These are phyloP conservation scores for Tulasnella calospora DNA, from an alignment of 768 basidiomycete genomes.

Conservation along the genomic window DNA sequence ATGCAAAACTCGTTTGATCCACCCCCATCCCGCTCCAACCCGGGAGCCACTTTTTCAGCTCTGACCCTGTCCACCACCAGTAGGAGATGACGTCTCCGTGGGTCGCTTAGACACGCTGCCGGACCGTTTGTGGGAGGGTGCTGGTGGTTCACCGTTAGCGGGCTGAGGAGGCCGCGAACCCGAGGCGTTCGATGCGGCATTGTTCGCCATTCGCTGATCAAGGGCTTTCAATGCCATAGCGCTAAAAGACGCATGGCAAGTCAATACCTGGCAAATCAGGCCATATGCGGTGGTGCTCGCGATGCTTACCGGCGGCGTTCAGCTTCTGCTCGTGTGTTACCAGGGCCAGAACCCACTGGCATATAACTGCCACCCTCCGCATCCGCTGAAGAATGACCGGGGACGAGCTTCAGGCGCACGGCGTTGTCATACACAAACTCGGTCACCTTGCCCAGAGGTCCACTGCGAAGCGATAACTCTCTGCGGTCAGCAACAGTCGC, in stretches of 20 bases:
- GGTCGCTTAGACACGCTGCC: background rate
- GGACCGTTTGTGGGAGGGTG: background rate
- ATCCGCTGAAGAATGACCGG: conserved; percentile 52
- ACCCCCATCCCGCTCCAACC: background rate
- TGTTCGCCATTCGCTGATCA: conserved; percentile 66
- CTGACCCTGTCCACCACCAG: background rate
- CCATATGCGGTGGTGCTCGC: background rate
- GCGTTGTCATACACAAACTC: conserved; percentile 60
- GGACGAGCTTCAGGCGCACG: conserved; percentile 67
- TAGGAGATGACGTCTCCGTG: background rate
- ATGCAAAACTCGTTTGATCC: background rate
- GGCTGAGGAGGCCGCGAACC: background rate
- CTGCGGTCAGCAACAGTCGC: background rate
- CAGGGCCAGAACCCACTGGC: conserved; percentile 47
- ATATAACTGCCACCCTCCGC: conserved; percentile 67
- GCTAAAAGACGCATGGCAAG: conserved; percentile 42
- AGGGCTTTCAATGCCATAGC: conserved; percentile 95
- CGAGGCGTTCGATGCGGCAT: conserved; percentile 2
- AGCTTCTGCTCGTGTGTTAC: conserved; percentile 79
- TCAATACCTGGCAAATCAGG: background rate
- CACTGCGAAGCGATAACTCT: conserved; percentile 42
- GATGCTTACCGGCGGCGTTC: conserved; percentile 77
- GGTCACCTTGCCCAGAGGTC: conserved; percentile 61
- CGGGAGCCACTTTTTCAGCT: background rate
- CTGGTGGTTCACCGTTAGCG: background rate